Evolutionary conservation across 768 basidiomycete genomes (phyloP).

Genomic region (Amanita pallidorosea): DNA sequence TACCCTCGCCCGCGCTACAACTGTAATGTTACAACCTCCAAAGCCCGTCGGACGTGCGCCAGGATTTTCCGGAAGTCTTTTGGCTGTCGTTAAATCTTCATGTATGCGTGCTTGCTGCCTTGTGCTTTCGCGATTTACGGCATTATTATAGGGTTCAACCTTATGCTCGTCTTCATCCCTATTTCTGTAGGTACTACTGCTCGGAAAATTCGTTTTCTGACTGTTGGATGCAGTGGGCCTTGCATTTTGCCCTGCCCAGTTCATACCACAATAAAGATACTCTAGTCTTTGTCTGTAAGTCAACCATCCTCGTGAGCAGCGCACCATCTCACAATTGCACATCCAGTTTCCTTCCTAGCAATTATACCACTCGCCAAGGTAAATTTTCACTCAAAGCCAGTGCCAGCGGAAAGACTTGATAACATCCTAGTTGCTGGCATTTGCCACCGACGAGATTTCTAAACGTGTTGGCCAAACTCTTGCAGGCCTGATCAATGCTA

Average conservation of each 20-base stretch:
- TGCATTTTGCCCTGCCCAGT: conserved; percentile 45
- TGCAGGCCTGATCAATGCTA: conserved; percentile 80
- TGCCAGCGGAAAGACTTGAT: neutral
- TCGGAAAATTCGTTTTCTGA: neutral
- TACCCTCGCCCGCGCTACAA: neutral
- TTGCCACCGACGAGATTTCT: conserved; percentile 80
- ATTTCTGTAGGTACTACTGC: neutral
- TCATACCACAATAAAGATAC: conserved; percentile 33
- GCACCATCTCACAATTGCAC: neutral
- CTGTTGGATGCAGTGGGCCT: conserved; percentile 44
- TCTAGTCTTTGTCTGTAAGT: conserved; percentile 65
- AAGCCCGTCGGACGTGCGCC: conserved; percentile 1
- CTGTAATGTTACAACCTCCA: neutral
- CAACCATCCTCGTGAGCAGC: neutral
- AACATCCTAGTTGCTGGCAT: conserved; percentile 50
- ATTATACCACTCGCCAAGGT: conserved; percentile 84
- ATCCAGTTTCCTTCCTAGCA: conserved; percentile 61
- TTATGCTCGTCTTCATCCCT: conserved; percentile 17
- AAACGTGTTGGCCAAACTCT: conserved; percentile 75
- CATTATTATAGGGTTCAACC: conserved; percentile 44
- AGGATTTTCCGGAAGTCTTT: neutral
- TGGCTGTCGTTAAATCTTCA: conserved; percentile 2
- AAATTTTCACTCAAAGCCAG: neutral
- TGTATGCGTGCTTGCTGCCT: neutral
- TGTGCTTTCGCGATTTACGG: neutral